Percentiles rank a stretch among this genome's conserved stretches.
Evolutionary conservation across 1,139 yeast genomes (phyloP).

Genomic region (Hansenula sp.): DNA sequence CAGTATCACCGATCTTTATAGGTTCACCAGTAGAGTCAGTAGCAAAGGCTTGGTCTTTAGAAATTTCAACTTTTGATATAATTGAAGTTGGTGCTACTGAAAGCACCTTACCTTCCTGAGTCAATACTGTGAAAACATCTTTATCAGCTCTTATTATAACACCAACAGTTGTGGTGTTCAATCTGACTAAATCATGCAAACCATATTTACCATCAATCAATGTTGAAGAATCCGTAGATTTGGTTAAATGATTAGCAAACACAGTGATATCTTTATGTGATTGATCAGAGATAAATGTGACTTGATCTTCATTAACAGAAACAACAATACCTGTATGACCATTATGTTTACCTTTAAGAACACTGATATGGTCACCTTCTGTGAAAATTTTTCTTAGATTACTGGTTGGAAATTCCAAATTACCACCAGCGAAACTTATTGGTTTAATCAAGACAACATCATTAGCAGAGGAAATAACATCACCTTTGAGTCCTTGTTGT

Average conservation of each 20-base stretch:
- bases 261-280: conserved; percentile 85
- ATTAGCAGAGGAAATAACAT: conserved; percentile 55
- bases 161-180: conserved; percentile 84
- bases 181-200: conserved; percentile 83
- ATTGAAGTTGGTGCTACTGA: conserved; percentile 76
- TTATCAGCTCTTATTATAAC: conserved; percentile 88
- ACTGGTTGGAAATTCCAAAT: conserved; percentile 69
- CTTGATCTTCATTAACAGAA: conserved; percentile 75
- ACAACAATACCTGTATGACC: conserved; percentile 96
- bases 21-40: conserved; percentile 86
- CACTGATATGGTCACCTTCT: conserved; percentile 95
- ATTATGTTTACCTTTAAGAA: conserved; percentile 83
- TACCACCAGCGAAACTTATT: conserved; percentile 40
- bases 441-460: conserved; percentile 38
- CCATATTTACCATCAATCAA: conserved; percentile 71
- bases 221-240: conserved; percentile 68
- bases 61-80: conserved; percentile 61
- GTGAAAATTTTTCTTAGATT: conserved; percentile 81
- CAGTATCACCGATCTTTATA: conserved; percentile 85
- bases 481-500: conserved; percentile 85
- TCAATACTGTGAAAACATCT: conserved; percentile 75
- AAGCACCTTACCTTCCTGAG: conserved; percentile 76
- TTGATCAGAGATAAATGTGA: conserved; percentile 85
- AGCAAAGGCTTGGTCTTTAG: conserved; percentile 71
- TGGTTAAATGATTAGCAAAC: conserved; percentile 81